Conservation (phyloP, 129 eudicot species). For the Deinandra increscens region DNA sequence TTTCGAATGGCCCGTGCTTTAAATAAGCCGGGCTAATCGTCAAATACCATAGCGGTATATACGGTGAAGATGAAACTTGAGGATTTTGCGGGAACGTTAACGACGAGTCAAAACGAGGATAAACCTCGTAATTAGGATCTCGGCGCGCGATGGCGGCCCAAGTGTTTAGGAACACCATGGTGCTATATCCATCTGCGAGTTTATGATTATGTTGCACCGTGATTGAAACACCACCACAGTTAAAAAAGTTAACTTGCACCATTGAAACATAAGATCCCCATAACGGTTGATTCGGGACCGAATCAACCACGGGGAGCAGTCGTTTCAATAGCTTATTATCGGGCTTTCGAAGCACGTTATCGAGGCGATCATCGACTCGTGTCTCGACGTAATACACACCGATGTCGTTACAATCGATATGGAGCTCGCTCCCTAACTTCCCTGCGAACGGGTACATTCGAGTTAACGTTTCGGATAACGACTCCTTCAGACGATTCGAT, state of each 20-base stretch:
- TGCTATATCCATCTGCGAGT: slow-evolving; percentile 19
- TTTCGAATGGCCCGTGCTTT: slow-evolving; percentile 11
- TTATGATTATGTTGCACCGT: slow-evolving; percentile 26
- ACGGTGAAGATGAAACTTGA: neutral
- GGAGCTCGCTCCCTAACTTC: slow-evolving; percentile 22
- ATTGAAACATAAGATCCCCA: slow-evolving; percentile 12
- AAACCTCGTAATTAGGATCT: neutral
- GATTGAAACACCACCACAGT: slow-evolving; percentile 37
- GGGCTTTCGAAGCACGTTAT: slow-evolving; percentile 12
- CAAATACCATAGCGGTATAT: neutral
- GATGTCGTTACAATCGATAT: slow-evolving; percentile 34
- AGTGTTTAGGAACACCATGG: slow-evolving; percentile 23
- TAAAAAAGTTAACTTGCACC: slow-evolving; percentile 38
- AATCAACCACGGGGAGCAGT: slow-evolving; percentile 20
- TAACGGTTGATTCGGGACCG: neutral
- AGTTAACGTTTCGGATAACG: slow-evolving; percentile 26
- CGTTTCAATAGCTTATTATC: slow-evolving; percentile 21
- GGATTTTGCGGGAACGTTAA: slow-evolving; percentile 26
- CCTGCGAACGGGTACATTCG: slow-evolving; percentile 33
- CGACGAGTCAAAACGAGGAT: slow-evolving; percentile 12
- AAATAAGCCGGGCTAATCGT: neutral
- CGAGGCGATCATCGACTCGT: slow-evolving; percentile 16
- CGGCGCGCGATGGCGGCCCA: slow-evolving; percentile 30
- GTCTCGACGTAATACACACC: slow-evolving; percentile 28
- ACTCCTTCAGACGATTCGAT: slow-evolving; percentile 19